Percentiles rank a stretch among this genome's conserved stretches.
phyloP scores from a whole-genome alignment of 2,329 filamentous ascomycete species.

The Alternaria sp. region DNA sequence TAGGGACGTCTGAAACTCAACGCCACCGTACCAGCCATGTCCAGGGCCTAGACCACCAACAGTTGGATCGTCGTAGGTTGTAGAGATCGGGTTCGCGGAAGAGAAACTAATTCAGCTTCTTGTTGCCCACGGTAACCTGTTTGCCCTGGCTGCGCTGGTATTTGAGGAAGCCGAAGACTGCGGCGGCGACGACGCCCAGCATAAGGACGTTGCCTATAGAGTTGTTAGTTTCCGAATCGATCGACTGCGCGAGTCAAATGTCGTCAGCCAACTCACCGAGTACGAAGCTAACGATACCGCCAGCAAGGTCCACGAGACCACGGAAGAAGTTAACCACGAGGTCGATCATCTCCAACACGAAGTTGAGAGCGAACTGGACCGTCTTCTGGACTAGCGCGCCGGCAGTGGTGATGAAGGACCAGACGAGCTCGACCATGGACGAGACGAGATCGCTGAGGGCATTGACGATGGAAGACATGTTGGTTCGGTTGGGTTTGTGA shows the following conservation, averaged over 20 bases:
- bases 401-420: slow-evolving; percentile 45
- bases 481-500: not conserved
- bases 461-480: slow-evolving; percentile 43
- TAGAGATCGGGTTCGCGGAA: not conserved
- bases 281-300: slow-evolving; percentile 42
- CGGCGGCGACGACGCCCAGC: slow-evolving; percentile 40
- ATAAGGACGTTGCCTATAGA: slow-evolving; percentile 42
- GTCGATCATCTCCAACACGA: slow-evolving; percentile 34
- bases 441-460: slow-evolving; percentile 41
- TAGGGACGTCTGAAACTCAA: not conserved
- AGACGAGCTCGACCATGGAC: slow-evolving; percentile 42
- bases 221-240: slow-evolving; percentile 10
- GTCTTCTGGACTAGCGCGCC: slow-evolving; percentile 40
- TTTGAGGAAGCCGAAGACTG: slow-evolving; percentile 44
- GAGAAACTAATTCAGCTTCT: slow-evolving; percentile 43
- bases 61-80: not conserved
- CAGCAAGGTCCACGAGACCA: slow-evolving; percentile 42
- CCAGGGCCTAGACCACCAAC: not conserved
- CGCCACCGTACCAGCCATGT: not conserved
- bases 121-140: slow-evolving; percentile 44
- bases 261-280: slow-evolving; percentile 29
- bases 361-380: slow-evolving; percentile 34
- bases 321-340: slow-evolving; percentile 42
- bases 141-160: slow-evolving; percentile 46
- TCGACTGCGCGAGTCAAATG: not conserved